Conservation (phyloP, 345 rosid species). For the Pugionium dolabratum region DNA sequence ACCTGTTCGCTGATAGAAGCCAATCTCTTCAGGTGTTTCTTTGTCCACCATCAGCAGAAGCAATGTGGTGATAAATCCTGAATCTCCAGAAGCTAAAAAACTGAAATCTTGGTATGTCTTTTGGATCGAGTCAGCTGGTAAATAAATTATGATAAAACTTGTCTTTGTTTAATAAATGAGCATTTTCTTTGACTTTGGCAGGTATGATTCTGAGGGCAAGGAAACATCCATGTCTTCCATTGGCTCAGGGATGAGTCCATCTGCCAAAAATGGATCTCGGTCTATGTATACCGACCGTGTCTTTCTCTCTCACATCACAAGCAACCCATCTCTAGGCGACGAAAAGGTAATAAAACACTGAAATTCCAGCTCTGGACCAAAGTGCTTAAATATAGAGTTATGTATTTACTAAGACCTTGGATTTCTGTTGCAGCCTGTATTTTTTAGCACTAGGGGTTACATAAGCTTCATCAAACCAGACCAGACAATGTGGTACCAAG, state of each 20-base stretch:
- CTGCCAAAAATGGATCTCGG: slow-evolving; percentile 54
- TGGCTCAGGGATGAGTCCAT: slow-evolving; percentile 63
- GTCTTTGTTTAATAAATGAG: neutral
- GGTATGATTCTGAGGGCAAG: slow-evolving; percentile 92
- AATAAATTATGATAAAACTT: neutral
- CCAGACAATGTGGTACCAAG: slow-evolving; percentile 94
- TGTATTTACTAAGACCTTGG: slow-evolving; percentile 1
- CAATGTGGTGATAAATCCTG: slow-evolving; percentile 64
- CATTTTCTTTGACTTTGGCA: slow-evolving; percentile 18
- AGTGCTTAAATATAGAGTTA: neutral
- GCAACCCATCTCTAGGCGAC: slow-evolving; percentile 65
- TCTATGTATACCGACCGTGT: slow-evolving; percentile 77
- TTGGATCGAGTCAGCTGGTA: neutral
- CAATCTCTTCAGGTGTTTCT: slow-evolving; percentile 61
- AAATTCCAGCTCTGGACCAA: neutral
- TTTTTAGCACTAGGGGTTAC: slow-evolving; percentile 61
- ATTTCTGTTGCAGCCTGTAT: slow-evolving; percentile 65
- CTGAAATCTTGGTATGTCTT: slow-evolving; percentile 63
- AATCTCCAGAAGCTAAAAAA: slow-evolving; percentile 67
- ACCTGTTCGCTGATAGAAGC: slow-evolving; percentile 13
- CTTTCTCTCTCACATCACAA: slow-evolving; percentile 57
- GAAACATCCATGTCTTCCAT: slow-evolving; percentile 71
- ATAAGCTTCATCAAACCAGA: slow-evolving; percentile 84
- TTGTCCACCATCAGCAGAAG: slow-evolving; percentile 74
- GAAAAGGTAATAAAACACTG: slow-evolving; percentile 60